Conservation (phyloP, 148 eudicot genomes). For the Amaranthus cruentus region DNA sequence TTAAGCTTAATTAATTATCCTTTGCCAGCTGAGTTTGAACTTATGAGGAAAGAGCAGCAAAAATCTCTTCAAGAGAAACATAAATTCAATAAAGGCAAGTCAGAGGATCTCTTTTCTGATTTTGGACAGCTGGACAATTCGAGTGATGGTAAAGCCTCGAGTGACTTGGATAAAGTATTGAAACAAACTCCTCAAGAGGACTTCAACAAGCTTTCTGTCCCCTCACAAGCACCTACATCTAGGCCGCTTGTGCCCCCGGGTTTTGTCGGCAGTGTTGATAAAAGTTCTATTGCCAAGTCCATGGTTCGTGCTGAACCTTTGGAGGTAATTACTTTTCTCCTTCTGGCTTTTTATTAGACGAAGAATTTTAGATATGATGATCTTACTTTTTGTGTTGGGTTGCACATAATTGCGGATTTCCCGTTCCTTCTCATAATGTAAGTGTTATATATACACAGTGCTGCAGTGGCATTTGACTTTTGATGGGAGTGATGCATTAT, state of each 20-base stretch:
- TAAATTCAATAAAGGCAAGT: slow-evolving; percentile 47
- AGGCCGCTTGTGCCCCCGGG: slow-evolving; percentile 98
- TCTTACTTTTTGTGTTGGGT: not conserved
- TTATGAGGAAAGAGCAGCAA: slow-evolving; percentile 93
- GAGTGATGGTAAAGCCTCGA: slow-evolving; percentile 30
- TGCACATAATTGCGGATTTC: not conserved
- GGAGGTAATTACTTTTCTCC: slow-evolving; percentile 40
- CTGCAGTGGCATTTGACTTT: too few species aligned
- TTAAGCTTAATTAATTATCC: not conserved
- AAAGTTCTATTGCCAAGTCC: slow-evolving; percentile 44
- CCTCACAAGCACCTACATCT: slow-evolving; percentile 45
- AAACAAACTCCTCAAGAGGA: slow-evolving; percentile 42
- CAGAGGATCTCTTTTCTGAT: slow-evolving; percentile 38
- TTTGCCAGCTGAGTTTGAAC: slow-evolving; percentile 79
- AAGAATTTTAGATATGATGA: not conserved
- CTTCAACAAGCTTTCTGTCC: slow-evolving; percentile 41
- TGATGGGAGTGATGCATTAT: too few species aligned
- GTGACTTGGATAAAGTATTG: slow-evolving; percentile 32
- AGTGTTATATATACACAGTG: too few species aligned
- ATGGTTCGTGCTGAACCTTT: slow-evolving; percentile 27
- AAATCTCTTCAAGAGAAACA: slow-evolving; percentile 79
- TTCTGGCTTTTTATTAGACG: not conserved
- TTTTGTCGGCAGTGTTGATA: slow-evolving; percentile 64
- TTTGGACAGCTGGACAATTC: slow-evolving; percentile 35
- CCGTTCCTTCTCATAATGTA: too few species aligned